Percentiles rank a stretch among this genome's conserved stretches.
phyloP scores from a whole-genome alignment of 164 flowering plant genomes.

The Macadamia tetraphylla region DNA sequence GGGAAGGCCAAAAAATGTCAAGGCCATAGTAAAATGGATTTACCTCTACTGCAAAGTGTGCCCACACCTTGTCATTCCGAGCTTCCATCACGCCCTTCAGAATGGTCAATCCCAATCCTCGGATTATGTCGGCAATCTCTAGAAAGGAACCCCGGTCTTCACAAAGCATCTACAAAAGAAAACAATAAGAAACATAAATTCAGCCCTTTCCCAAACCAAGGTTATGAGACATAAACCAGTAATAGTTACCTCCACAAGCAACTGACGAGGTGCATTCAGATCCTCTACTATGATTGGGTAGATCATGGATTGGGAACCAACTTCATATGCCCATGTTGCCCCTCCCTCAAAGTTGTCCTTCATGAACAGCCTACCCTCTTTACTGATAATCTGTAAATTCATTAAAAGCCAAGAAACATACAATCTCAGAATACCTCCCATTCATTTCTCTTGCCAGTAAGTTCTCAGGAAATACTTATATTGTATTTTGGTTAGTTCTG shows the following conservation, averaged over 20 bases:
- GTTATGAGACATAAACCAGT: not conserved
- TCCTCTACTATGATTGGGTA: slow-evolving; percentile 96
- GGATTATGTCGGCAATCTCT: slow-evolving; percentile 75
- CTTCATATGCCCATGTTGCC: slow-evolving; percentile 95
- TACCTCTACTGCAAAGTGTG: slow-evolving; percentile 87
- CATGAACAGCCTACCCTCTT: slow-evolving; percentile 58
- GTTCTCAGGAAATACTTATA: too few relatives aligned
- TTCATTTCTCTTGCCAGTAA: not conserved
- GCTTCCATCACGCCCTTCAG: slow-evolving; percentile 83
- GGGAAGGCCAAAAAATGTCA: not conserved
- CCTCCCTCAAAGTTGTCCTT: slow-evolving; percentile 84
- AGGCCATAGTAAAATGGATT: not conserved
- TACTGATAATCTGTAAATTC: slow-evolving; percentile 45
- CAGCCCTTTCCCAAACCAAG: not conserved
- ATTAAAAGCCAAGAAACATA: not conserved
- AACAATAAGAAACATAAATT: not conserved
- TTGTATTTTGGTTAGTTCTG: not conserved
- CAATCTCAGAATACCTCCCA: not conserved
- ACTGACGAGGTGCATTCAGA: slow-evolving; percentile 74
- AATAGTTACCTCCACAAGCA: slow-evolving; percentile 89
- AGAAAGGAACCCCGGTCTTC: slow-evolving; percentile 78
- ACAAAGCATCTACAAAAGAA: slow-evolving; percentile 64
- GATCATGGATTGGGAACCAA: slow-evolving; percentile 79
- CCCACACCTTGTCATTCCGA: slow-evolving; percentile 75
- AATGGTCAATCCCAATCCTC: slow-evolving; percentile 83